Evolutionary conservation across 2,329 filamentous ascomycete species (phyloP), one percentile per base, ranked within the genome.

Genomic region (Colletotrichum spaethianum): DNA sequence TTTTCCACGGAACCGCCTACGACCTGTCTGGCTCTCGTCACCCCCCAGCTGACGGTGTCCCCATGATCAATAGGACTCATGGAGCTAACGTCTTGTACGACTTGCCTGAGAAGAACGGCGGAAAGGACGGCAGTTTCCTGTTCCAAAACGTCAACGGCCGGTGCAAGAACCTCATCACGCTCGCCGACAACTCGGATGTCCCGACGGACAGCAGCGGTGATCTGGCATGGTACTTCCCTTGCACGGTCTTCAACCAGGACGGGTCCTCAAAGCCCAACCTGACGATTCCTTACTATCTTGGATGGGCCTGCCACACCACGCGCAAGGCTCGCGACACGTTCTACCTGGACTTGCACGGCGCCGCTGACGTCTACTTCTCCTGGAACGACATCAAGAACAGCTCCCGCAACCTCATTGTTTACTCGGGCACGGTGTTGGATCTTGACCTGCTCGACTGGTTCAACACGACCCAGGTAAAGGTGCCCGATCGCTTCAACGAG

Each of bases 91-190:
- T 99, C 31, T 86, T 99, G 18, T 98, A 91, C 78, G 95, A 98
- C 80, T 84, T 97, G n/a, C 88, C 92, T 1, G 89, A 93, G 76
- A 94, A 94, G 79, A 91, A 96, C 77, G 92, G 92, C 67, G 96
- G 95, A n/a, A 89, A 93, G 82, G 97, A 99, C 80, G 96, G 94
- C 70, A 98, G 95, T 79, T 99, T 99, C 80, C 84, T 99, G 79
- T 99, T 99, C 84, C 96, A 99, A 81, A 97, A 98, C 76, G 96
- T 99, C 81, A 99, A 99, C 77, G 97, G 96, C 59, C 93, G 93
- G 74, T 99, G 96, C 88, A 99, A 98, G 84, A 93, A 89, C 12
- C 83, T 98, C 68, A 98, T 99, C 79, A 97, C 90, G 0, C 82
- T 87, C 9, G 90, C 93, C 1, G 80, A 88, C 1, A 86, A 86